Conservation (phyloP, 129 eudicot species). For the Smallanthus sonchifolius region DNA sequence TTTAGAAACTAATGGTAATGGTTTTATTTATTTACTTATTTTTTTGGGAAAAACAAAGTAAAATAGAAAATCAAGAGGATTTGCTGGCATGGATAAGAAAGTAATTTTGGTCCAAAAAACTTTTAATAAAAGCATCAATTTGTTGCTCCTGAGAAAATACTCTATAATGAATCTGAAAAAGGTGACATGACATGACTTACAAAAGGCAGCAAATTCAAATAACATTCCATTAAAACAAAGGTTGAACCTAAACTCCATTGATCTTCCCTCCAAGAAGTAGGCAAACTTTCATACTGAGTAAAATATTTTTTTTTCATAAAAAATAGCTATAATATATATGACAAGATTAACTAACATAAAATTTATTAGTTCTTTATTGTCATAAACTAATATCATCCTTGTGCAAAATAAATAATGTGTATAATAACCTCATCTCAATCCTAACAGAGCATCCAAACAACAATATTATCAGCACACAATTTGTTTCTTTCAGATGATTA, state of each 20-base stretch:
- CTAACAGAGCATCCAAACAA: conserved; percentile 6
- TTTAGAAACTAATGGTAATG: not conserved
- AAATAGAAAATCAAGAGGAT: not conserved
- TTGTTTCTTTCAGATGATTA: not conserved
- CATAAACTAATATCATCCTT: not conserved
- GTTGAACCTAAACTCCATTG: conserved; percentile 3
- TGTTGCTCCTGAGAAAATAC: conserved; percentile 26
- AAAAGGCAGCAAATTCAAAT: conserved; percentile 22
- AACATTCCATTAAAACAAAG: conserved; percentile 9
- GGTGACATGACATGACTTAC: conserved; percentile 17
- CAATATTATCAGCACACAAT: not conserved
- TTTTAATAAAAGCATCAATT: conserved; percentile 28
- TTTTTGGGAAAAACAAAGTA: not conserved
- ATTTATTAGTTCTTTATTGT: not conserved
- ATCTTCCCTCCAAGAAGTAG: conserved; percentile 14
- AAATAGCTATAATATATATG: not conserved
- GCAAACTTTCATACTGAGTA: conserved; percentile 10
- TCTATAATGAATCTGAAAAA: conserved; percentile 24
- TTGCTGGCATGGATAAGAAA: conserved; percentile 21
- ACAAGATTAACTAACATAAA: conserved; percentile 12
- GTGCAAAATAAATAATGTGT: conserved; percentile 16
- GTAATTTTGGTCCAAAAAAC: conserved; percentile 30
- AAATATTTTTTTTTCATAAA: not conserved
- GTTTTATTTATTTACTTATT: not conserved
- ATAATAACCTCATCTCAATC: not conserved